Percentiles rank a stretch among this genome's conserved stretches.
Conservation (phyloP, 2,329 filamentous ascomycete genomes). For the Sarocladium oryzae region DNA sequence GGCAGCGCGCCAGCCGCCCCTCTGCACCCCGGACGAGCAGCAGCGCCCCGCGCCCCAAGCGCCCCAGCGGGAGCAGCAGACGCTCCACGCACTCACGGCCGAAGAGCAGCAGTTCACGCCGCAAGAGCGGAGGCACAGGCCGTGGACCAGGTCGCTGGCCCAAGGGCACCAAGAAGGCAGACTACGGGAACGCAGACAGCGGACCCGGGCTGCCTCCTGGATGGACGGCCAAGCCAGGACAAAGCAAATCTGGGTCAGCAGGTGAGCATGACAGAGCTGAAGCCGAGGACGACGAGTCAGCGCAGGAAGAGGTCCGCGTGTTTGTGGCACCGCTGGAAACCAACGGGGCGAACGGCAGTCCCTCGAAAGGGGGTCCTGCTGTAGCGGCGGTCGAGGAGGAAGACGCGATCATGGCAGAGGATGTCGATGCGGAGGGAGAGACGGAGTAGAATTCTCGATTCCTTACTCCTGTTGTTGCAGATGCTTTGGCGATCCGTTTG, state of each 20-base stretch:
- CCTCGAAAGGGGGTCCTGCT: background rate
- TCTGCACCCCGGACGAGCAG: constrained; percentile 27
- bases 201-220: constrained; percentile 57
- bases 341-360: constrained; percentile 10
- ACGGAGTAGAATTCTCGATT: constrained; percentile 19
- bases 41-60: constrained; percentile 32
- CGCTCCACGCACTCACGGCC: constrained; percentile 29
- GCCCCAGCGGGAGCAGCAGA: constrained; percentile 25
- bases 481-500: background rate
- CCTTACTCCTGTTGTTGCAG: background rate
- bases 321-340: constrained; percentile 19
- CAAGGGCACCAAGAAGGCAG: constrained; percentile 61
- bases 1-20: constrained; percentile 37
- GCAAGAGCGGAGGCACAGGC: constrained; percentile 55
- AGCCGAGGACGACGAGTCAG: constrained; percentile 18
- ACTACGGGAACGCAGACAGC: constrained; percentile 61
- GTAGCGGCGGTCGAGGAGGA: background rate
- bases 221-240: constrained; percentile 35
- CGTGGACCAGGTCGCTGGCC: constrained; percentile 60
- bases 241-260: constrained; percentile 13
- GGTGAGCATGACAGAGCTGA: constrained; percentile 10
- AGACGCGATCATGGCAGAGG: constrained; percentile 17
- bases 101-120: constrained; percentile 35
- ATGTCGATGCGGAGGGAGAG: constrained; percentile 29
- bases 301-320: constrained; percentile 27